These are phyloP conservation scores for Alternaria metachromatica DNA, from an alignment of 2,329 filamentous ascomycete genomes.

Conservation along the genomic window DNA sequence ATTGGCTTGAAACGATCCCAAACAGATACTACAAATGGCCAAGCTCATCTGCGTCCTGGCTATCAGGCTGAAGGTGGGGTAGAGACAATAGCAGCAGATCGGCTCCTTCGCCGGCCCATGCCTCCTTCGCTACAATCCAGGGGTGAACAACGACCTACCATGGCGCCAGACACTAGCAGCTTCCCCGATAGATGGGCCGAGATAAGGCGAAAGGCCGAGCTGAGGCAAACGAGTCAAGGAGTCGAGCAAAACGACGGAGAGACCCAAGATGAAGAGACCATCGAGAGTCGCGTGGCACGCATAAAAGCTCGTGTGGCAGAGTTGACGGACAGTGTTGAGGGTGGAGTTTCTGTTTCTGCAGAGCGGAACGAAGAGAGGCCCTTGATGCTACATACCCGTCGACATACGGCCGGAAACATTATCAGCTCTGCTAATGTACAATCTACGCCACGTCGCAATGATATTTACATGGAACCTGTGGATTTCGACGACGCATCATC, in stretches of 20 bases:
- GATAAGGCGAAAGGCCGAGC: neutral
- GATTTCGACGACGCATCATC: neutral
- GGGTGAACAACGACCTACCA: neutral
- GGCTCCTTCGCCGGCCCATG: neutral
- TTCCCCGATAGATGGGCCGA: neutral
- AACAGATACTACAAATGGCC: neutral
- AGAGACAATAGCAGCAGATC: neutral
- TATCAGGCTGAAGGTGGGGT: neutral
- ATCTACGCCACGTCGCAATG: neutral
- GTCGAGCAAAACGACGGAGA: neutral
- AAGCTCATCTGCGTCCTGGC: neutral
- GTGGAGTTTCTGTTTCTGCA: neutral
- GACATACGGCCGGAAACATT: neutral
- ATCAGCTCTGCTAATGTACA: neutral
- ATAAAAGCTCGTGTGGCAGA: neutral
- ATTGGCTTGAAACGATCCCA: neutral
- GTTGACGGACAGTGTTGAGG: neutral
- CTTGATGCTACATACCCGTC: neutral
- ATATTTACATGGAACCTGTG: neutral
- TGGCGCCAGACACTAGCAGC: neutral
- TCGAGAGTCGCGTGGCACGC: neutral
- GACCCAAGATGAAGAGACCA: neutral
- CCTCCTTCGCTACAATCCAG: neutral
- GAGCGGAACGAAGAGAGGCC: neutral
- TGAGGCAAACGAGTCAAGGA: neutral